Evolutionary conservation across 2,329 filamentous ascomycete genomes (phyloP), one percentile per base, ranked within the genome.

Genomic region (Zymoseptoria tritici): DNA sequence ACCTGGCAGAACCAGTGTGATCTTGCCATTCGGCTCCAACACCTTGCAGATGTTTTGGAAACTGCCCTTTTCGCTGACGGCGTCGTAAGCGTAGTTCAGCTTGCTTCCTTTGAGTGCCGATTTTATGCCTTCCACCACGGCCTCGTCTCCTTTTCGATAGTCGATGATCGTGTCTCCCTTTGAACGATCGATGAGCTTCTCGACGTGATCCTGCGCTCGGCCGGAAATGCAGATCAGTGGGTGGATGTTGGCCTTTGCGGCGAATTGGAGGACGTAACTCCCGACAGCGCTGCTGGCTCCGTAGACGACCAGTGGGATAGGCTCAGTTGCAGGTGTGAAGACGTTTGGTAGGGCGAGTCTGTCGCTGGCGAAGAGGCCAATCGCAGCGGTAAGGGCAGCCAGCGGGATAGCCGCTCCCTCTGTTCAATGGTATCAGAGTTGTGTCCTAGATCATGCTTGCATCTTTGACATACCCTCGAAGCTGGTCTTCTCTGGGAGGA

Each of bases 201-300:
- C 75, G 7, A 85, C 82, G 64, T 81, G 81, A 6, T 76, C 66
- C n/a, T 72, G 72, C 2, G 81, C 81, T 4, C 76, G 73, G 8
- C 85, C 85, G 0, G 84, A 83, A 6, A 87, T 76, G 59, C 78
- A 79, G 63, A 88, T 84, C 51, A 87, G 72, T 0, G 85, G 85
- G 70, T 86, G 83, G 60, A 87, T 82, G 68, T 83, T 82, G 62
- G 67, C 71, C 0, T 58, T 73, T 3, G 65, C 67, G 9, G 83
- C 83, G 19, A 87, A 75, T 68, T 87, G 82, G 49, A 86, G 71
- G 0, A 79, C 80, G 66, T 82, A 87, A 8, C 80, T 74, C 8
- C 85, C 85, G 1, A 87, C 83, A 0, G 84, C 78, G 0, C 79
- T 79, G 1, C 80, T 76, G 0, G 77, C 81, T 31, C 79, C 80